Base-by-base conservation (phyloP, 2,329 filamentous ascomycete genomes). In the Colletotrichum agaves region DNA sequence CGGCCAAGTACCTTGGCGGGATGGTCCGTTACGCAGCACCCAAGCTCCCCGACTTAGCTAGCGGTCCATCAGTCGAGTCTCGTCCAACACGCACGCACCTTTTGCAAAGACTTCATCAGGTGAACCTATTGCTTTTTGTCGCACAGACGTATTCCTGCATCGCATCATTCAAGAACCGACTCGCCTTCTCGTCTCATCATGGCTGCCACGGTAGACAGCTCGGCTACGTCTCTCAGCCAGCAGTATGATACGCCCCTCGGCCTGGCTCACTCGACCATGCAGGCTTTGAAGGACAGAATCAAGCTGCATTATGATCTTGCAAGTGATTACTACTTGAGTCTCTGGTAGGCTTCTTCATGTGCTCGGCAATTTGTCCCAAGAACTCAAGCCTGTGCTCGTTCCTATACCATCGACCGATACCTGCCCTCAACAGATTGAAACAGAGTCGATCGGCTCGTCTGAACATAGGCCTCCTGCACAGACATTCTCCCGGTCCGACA, bases 291-390 rank as follows among this genome's bases (percentile, higher is more conserved):
- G 74, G 85, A 85, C 67, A 80, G 86, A 61, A 88, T 88, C 74
- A 87, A 86, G 78, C 80, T 83, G 67, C 87, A 89, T 73, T 89
- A 90, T 71, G 86, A 89, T 69, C 80, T 89, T 15, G 84, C 86
- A 27, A 88, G 85, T 59, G 86, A 89, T 72, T 88, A 89, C 74
- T 89, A 90, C 71, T 82, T 88, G 69, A 87, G 82, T 37, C 79
- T 89, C 19, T 89, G 87, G 87, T 88, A 80, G 47, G 72, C 72
- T 41, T 27, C 11, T 35, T 17, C 50, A 50, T 27, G 27, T 52
- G 47, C 52, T 43, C 43, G 49, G 11, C 21, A 3, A 35, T 49
- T 27, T 50, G 12, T 2, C 3, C 35, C 11, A 13, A 4, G 35
- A 37, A 37, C 12, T 35, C 11, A 49, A 33, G 21, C 15, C 12